Percentiles rank a stretch among this genome's conserved stretches.
Conservation (phyloP, 73 alveolate genomes). For the Symbiodinium natans region DNA sequence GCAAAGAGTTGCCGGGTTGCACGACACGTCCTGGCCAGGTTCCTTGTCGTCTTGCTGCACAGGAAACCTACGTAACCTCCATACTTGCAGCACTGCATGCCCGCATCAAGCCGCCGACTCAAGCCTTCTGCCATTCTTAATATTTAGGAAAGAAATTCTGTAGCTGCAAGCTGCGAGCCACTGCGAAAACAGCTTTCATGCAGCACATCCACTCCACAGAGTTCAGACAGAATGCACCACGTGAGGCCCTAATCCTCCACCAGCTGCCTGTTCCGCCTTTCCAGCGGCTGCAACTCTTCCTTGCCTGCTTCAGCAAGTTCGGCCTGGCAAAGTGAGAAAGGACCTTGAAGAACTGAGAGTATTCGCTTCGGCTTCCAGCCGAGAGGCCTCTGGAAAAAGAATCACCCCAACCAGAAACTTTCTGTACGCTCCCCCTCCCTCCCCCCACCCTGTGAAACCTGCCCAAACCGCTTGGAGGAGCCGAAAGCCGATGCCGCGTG, state of each 20-base stretch:
- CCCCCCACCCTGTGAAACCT: too few species aligned
- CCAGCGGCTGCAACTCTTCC: background rate
- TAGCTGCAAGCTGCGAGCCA: background rate
- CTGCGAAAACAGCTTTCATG: background rate
- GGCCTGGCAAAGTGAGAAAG: too few species aligned
- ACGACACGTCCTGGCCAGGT: background rate
- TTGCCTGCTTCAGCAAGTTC: conserved; percentile 18
- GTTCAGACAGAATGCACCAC: background rate
- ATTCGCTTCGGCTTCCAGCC: too few species aligned
- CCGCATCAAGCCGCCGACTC: too few species aligned
- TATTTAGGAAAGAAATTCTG: background rate
- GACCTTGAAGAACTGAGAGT: too few species aligned
- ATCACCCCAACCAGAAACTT: too few species aligned
- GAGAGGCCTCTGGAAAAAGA: too few species aligned
- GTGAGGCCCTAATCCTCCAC: background rate
- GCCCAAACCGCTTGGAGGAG: too few species aligned
- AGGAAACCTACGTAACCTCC: background rate
- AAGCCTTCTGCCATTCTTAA: too few species aligned
- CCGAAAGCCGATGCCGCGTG: too few species aligned
- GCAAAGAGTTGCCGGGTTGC: background rate
- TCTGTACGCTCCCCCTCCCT: too few species aligned
- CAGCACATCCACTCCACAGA: background rate
- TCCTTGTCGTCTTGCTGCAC: background rate
- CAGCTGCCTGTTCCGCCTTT: background rate
- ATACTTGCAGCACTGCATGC: background rate